Percentiles rank a stretch among this genome's conserved stretches.
phyloP scores from a whole-genome alignment of 352 stramenopile species.

The Phytopythium aichiense region DNA sequence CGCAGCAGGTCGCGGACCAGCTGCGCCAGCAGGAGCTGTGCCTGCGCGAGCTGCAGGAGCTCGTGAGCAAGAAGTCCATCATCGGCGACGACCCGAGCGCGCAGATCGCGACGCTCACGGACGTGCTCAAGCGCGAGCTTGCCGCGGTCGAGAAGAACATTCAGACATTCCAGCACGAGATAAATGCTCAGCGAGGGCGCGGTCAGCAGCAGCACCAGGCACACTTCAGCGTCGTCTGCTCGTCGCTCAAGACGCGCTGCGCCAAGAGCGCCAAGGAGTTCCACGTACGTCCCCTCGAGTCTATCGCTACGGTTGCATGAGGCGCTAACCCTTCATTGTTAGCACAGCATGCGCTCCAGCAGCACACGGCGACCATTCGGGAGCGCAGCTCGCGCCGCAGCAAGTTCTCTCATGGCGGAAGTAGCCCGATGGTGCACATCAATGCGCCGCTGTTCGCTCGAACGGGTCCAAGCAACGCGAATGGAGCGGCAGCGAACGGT shows the following conservation, averaged over 20 bases:
- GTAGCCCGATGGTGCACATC: slow-evolving; percentile 75
- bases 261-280: slow-evolving; percentile 80
- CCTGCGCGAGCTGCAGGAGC: slow-evolving; percentile 65
- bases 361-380: slow-evolving; percentile 61
- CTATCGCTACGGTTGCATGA: not conserved
- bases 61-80: slow-evolving; percentile 73
- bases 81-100: slow-evolving; percentile 70
- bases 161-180: slow-evolving; percentile 5
- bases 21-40: slow-evolving; percentile 78
- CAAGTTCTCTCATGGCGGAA: slow-evolving; percentile 76
- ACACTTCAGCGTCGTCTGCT: slow-evolving; percentile 78
- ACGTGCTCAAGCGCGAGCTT: slow-evolving; percentile 78
- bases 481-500: not conserved
- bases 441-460: slow-evolving; percentile 72
- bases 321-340: slow-evolving; percentile 7
- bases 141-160: slow-evolving; percentile 30
- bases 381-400: slow-evolving; percentile 71
- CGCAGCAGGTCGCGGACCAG: slow-evolving; percentile 81
- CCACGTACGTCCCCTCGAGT: slow-evolving; percentile 38
- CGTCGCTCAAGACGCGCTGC: slow-evolving; percentile 75
- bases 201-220: slow-evolving; percentile 70
- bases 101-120: slow-evolving; percentile 73
- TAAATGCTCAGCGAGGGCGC: slow-evolving; percentile 42
- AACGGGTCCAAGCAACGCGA: slow-evolving; percentile 16
- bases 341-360: slow-evolving; percentile 53